These are phyloP conservation scores for Ceratocystis albifundus DNA, from an alignment of 2,329 filamentous ascomycete species.

Conservation along the genomic window DNA sequence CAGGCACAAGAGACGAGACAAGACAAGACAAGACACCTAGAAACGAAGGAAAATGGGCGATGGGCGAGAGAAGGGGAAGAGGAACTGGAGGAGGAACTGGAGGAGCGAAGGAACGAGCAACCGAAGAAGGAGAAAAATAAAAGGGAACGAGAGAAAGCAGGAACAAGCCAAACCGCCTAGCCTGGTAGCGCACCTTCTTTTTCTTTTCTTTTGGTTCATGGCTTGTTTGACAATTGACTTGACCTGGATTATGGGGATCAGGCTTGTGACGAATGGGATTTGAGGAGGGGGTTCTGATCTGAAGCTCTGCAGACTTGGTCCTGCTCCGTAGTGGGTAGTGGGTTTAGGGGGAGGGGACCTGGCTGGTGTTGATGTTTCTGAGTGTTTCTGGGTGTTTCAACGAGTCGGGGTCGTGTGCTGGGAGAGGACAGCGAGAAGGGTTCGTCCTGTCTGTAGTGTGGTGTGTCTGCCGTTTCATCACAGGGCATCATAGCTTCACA, in stretches of 20 bases:
- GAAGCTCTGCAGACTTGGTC: background rate
- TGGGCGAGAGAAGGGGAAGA: background rate
- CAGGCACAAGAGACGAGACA: background rate
- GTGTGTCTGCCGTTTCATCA: background rate
- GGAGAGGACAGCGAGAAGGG: background rate
- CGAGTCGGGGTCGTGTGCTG: background rate
- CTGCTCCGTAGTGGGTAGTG: too few species aligned
- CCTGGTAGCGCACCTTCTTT: background rate
- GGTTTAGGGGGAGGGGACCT: too few species aligned
- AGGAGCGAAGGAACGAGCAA: background rate
- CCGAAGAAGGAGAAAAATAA: background rate
- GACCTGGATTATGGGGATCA: too few species aligned
- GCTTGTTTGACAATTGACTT: background rate
- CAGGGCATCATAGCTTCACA: background rate
- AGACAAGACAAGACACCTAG: background rate
- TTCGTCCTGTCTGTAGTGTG: background rate
- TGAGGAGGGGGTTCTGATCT: too few species aligned
- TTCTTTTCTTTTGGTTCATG: conserved; percentile 3
- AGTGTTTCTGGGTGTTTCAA: background rate
- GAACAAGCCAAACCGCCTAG: background rate
- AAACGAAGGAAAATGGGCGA: background rate
- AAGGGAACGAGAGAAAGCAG: background rate
- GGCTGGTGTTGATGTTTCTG: background rate
- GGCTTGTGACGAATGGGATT: background rate
- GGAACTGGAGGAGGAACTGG: background rate